Evolutionary conservation across 2,329 filamentous ascomycete species (phyloP), one percentile per base, ranked within the genome.

Genomic region (Akanthomyces muscarius): DNA sequence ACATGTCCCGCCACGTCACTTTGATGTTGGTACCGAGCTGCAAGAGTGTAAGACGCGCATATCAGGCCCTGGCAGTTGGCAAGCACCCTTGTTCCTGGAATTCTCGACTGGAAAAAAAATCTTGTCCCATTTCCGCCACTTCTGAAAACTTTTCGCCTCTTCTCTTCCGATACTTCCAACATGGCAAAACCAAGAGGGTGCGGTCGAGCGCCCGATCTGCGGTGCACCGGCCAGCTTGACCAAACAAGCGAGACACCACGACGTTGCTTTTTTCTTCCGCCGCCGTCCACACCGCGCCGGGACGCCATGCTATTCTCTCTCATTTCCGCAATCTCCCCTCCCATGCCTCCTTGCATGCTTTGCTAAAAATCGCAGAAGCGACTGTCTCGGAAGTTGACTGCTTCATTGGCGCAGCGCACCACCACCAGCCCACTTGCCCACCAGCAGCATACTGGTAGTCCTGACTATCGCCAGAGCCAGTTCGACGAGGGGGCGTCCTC

Each of bases 261-360:
- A 30, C 14, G 47, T 57, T 57, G 23, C 42, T 36, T 57, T 57
- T 56, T 57, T 57, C 54, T 47, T 47, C 44, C 44, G n/a, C 10
- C 23, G 21, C 33, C 33, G 7, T 7, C 33, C 33, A 36, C 33
- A 36, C 7, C 33, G 33, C 33, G 7, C 41, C 13, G n/a, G 6
- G 28, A 30, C 42, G 33, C 30, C n/a, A 5, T 25, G 25, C 10
- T 23, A 14, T 28, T 50, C 30, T 51, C 13, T 48, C 50, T 55
- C 23, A 5, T n/a, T 50, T 50, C 28, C 13, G 8, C 23, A 38
- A 51, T 42, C 16, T 59, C 16, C 33, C 33, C 23, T 41, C 10
- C n/a, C 21, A 14, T 4, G 5, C 41, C 54, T 47, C 41, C 54
- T 13, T 54, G 23, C 36, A 54, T 54, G n/a, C 1, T 36, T 45